phyloP scores from a whole-genome alignment of 2,329 filamentous ascomycete genomes.

The Apiospora pterosperma region DNA sequence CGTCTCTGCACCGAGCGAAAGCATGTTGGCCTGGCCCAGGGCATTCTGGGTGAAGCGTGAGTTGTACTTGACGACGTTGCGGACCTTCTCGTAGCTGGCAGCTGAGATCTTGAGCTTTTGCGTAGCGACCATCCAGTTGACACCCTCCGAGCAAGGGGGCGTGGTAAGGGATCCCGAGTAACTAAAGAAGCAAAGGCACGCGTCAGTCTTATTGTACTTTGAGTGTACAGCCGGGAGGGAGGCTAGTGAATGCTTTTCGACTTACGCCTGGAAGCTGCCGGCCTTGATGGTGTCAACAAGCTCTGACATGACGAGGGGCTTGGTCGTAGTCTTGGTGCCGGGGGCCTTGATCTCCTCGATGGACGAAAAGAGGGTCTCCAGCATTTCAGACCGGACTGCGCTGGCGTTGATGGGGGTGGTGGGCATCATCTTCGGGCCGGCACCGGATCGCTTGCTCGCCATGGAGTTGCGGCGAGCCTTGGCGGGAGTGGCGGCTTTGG shows the following conservation, averaged over 20 bases:
- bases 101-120: slow-evolving; percentile 35
- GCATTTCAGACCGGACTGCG: slow-evolving; percentile 33
- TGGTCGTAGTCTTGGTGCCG: slow-evolving; percentile 36
- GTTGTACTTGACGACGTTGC: slow-evolving; percentile 46
- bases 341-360: slow-evolving; percentile 39
- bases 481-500: slow-evolving; percentile 10
- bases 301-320: slow-evolving; percentile 41
- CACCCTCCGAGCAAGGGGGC: slow-evolving; percentile 45
- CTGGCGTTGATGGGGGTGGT: slow-evolving; percentile 38
- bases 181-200: slow-evolving; percentile 14
- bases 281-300: slow-evolving; percentile 33
- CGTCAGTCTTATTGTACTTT: not conserved
- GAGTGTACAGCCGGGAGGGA: not conserved
- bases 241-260: not conserved
- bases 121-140: slow-evolving; percentile 46
- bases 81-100: slow-evolving; percentile 34
- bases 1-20: slow-evolving; percentile 14
- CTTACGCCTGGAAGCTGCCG: slow-evolving; percentile 36
- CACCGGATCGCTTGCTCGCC: not conserved
- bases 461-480: slow-evolving; percentile 11
- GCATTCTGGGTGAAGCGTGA: slow-evolving; percentile 41
- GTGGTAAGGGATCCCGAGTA: slow-evolving; percentile 48
- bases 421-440: slow-evolving; percentile 35
- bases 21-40: slow-evolving; percentile 35
- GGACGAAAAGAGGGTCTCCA: slow-evolving; percentile 44